Evolutionary conservation across 2,329 filamentous ascomycete genomes (phyloP).

Genomic region (Trichoderma arundinaceum): DNA sequence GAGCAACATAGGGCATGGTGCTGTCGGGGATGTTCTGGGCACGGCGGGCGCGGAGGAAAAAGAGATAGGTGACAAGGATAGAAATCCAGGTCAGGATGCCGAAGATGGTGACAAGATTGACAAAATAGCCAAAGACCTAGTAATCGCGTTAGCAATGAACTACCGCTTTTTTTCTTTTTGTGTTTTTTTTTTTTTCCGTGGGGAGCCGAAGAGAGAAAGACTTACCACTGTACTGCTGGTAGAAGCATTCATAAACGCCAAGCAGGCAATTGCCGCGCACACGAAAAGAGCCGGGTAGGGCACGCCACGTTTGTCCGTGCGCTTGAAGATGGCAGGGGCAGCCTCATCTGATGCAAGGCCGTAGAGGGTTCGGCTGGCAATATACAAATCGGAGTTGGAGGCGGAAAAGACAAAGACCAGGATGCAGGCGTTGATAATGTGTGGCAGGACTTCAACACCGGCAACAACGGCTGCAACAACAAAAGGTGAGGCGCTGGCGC

Average conservation of each 20-base stretch:
- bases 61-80: slow-evolving; percentile 70
- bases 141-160: neutral
- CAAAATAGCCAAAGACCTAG: slow-evolving; percentile 66
- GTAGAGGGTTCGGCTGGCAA: slow-evolving; percentile 73
- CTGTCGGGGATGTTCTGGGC: slow-evolving; percentile 64
- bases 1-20: slow-evolving; percentile 68
- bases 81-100: slow-evolving; percentile 71
- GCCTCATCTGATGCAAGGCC: slow-evolving; percentile 74
- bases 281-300: slow-evolving; percentile 69
- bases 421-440: slow-evolving; percentile 76
- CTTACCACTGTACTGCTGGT: slow-evolving; percentile 54
- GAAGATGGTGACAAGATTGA: slow-evolving; percentile 71
- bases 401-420: slow-evolving; percentile 78
- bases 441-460: slow-evolving; percentile 65
- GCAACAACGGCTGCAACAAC: slow-evolving; percentile 73
- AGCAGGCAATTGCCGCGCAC: slow-evolving; percentile 65
- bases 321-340: slow-evolving; percentile 73
- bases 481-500: slow-evolving; percentile 67
- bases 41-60: slow-evolving; percentile 65
- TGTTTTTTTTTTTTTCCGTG: too few species aligned
- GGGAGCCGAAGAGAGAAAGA: neutral
- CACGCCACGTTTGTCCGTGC: slow-evolving; percentile 73
- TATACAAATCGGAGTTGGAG: slow-evolving; percentile 79
- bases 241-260: slow-evolving; percentile 71
- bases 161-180: too few species aligned